Evolutionary conservation across 306 rosid genomes (phyloP).

Genomic region (Begonia loranthoides): DNA sequence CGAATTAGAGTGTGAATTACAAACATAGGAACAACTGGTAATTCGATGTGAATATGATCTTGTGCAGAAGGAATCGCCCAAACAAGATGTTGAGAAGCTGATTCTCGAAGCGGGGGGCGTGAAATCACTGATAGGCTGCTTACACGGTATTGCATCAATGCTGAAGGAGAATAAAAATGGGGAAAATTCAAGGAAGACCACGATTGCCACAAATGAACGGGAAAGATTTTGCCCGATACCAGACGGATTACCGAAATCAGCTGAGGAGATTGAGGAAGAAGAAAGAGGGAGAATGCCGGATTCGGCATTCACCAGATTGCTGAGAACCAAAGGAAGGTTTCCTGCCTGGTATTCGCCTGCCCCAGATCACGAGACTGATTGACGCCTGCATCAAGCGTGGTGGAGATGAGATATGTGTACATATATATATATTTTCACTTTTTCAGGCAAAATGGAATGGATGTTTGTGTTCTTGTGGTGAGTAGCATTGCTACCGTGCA

Average conservation of each 20-base stretch:
- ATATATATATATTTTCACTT: too few species aligned
- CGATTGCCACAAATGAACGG: constrained; percentile 7
- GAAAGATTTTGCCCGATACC: constrained; percentile 41
- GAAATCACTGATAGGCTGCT: constrained; percentile 53
- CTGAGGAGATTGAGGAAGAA: constrained; percentile 58
- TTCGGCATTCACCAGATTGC: constrained; percentile 58
- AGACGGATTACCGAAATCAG: constrained; percentile 80
- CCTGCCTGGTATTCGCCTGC: constrained; percentile 78
- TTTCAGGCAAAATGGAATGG: too few species aligned
- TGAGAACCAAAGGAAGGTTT: constrained; percentile 49
- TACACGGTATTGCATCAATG: constrained; percentile 47
- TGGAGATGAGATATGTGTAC: too few species aligned
- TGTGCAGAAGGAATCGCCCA: constrained; percentile 56
- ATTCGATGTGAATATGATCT: neutral
- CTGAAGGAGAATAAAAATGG: constrained; percentile 28
- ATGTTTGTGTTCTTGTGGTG: too few species aligned
- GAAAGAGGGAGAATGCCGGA: constrained; percentile 61
- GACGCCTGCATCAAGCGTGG: constrained; percentile 7
- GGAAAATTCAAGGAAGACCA: constrained; percentile 7
- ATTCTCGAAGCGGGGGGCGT: constrained; percentile 59
- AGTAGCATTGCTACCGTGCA: too few species aligned
- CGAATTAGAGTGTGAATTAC: neutral
- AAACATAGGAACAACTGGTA: neutral
- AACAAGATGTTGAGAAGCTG: constrained; percentile 55
- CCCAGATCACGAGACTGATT: constrained; percentile 86